phyloP scores from a whole-genome alignment of 371 early-diverging fungal species.

The Apophysomyces variabilis region DNA sequence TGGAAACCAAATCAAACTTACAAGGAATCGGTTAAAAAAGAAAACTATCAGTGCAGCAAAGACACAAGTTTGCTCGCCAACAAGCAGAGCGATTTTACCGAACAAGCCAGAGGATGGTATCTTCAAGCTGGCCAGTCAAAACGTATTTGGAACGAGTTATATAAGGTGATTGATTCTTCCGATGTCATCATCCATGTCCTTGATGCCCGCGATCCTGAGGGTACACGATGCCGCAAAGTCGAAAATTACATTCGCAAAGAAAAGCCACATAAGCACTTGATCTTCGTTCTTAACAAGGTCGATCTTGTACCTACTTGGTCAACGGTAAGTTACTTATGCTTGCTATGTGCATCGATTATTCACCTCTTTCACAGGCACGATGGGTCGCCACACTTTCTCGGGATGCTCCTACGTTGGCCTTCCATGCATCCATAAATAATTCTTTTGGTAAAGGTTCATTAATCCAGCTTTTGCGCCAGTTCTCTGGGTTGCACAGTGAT shows the following conservation, averaged over 20 bases:
- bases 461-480: constrained; percentile 97
- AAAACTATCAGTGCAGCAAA: constrained; percentile 74
- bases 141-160: constrained; percentile 99
- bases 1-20: too few species aligned
- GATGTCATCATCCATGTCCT: constrained; percentile 98
- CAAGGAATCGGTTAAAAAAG: constrained; percentile 25
- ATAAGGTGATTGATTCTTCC: constrained; percentile 99
- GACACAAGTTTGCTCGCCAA: constrained; percentile 81
- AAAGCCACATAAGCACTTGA: constrained; percentile 96
- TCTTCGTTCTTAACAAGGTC: constrained; percentile 99
- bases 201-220: constrained; percentile 98
- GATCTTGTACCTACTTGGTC: constrained; percentile 99
- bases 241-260: constrained; percentile 94
- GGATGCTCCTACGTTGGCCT: constrained; percentile 97
- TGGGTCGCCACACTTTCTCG: constrained; percentile 95
- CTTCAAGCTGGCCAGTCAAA: constrained; percentile 96
- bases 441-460: constrained; percentile 99
- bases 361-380: constrained; percentile 52
- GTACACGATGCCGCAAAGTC: constrained; percentile 94
- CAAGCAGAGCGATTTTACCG: constrained; percentile 68
- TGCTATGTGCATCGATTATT: background rate
- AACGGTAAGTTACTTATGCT: constrained; percentile 67
- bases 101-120: constrained; percentile 83
- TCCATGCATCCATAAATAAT: constrained; percentile 97
- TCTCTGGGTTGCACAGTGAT: constrained; percentile 93